Evolutionary conservation across 1,284 basidiomycete species (phyloP), one percentile per base, ranked within the genome.

Genomic region (Trametes hirsuta): DNA sequence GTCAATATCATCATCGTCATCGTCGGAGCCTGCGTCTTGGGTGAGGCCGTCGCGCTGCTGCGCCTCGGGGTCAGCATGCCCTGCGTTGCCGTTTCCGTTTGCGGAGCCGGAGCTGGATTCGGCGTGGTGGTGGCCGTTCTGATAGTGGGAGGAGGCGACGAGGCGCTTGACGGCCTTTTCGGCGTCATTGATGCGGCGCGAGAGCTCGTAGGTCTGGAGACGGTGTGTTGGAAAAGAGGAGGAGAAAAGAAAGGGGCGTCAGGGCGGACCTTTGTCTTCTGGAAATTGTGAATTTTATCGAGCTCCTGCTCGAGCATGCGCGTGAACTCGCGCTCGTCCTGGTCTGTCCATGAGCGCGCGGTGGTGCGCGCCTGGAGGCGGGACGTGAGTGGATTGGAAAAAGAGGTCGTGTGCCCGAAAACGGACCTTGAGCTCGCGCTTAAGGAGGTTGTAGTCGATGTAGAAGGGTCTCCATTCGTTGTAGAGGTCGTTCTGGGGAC

Each of bases 241-340:
- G 39, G 24, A 41, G 4, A 40, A 18, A 47, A 21, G 34, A 6
- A 11, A 12, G 42, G 34, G 39, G 24, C 18, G 37, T 22, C 14
- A 25, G 34, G 12, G 36, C 79, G 61, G 51, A 90, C 94, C 85
- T 98, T 99, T 47, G 83, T 78, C 71, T 90, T 93, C 73, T 99
- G 97, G 75, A 99, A 99, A 70, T 90, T 89, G 71, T 98, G 93
- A 58, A 98, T 91, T 81, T 99, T 99, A 72, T 97, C 93, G 47
- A 99, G 83, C 77, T 99, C 95, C 62, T 81, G 81, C 71, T 94
- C 90, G 58, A 98, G 87, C 77, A 91, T 83, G 42, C 73, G 75
- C 22, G 88, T 89, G 71, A 97, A 98, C 47, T 90, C 86, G 25
- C 80, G 79, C 76, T 98, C 95, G 72, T 97, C 94, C 9, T 82